Evolutionary conservation across 441 rosid genomes (phyloP).

Genomic region (Melianthus villosus): DNA sequence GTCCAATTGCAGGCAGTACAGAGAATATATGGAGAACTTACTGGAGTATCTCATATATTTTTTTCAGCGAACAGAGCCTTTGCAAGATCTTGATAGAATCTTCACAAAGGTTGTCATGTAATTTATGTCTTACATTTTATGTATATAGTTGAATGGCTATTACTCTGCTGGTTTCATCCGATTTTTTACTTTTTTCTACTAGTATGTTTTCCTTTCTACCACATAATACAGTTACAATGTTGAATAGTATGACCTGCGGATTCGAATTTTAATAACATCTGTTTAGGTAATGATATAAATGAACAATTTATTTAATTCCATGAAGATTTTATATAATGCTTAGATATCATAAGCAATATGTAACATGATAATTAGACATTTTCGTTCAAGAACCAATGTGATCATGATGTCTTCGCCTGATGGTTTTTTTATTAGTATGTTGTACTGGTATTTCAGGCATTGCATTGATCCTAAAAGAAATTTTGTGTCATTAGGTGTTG

Average conservation of each 20-base stretch:
- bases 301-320: background rate
- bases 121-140: background rate
- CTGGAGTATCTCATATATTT: slow-evolving; percentile 61
- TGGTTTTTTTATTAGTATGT: too few species aligned
- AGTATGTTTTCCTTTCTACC: too few species aligned
- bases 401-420: too few species aligned
- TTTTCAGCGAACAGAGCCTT: slow-evolving; percentile 81
- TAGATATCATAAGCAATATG: too few species aligned
- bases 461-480: too few species aligned
- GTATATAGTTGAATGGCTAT: background rate
- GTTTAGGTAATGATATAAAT: background rate
- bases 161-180: background rate
- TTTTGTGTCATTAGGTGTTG: too few species aligned
- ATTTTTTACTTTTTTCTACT: background rate
- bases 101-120: slow-evolving; percentile 45
- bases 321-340: too few species aligned
- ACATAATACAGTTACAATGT: too few species aligned
- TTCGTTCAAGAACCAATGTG: too few species aligned
- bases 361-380: too few species aligned
- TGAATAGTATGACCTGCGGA: too few species aligned
- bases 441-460: too few species aligned
- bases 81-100: slow-evolving; percentile 87
- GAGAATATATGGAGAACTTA: slow-evolving; percentile 62
- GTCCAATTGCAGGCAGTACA: slow-evolving; percentile 49
- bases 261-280: background rate